Base-by-base conservation (phyloP, 352 stramenopile species). In the Globisporangium orthogonon region DNA sequence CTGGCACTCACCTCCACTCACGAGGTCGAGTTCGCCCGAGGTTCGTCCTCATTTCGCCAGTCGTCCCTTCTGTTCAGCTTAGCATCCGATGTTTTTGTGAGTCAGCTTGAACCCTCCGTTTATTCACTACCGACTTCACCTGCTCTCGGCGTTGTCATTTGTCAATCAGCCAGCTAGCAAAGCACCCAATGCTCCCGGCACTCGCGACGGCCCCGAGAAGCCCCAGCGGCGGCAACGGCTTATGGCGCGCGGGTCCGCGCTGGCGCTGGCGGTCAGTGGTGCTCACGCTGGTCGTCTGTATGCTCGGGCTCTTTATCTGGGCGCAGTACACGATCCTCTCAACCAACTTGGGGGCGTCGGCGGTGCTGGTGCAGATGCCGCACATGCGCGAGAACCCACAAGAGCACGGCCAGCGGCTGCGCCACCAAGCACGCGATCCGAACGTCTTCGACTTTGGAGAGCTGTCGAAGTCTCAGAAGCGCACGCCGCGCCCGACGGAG, bases 251-350 rank as follows among this genome's bases (percentile, higher is more conserved):
- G 65, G 58, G 53, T 54, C 40, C 70, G 33, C 30, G 13, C 53
- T 62, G 45, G 54, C 54, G 52, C 50, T 63, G 62, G 56, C 58
- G 62, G n/a, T 61, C 50, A 7, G 11, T 69, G 7, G 18, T 56
- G 23, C 41, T 65, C 11, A 35, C 33, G 35, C 40, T 60, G 31
- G 58, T 53, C 41, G 46, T 58, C 33, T 45, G 68, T 17, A 40
- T 67, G 46, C 48, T 79, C 23, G 50, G 18, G 17, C 31, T 80
- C 35, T 79, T 85, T 46, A 15, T 87, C 7, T 85, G 63, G 67
- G 65, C 80, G 58, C 78, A 87, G 60, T 83, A 80, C 65, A 69
- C 68, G 35, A 70, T 88, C 52, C 39, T 85, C 23, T 73, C 64
- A 29, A 68, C 66, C 14, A 65, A 65, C n/a, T 52, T 79, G 11